Evolutionary conservation across 345 rosid species (phyloP).

Genomic region (Abelmoschus esculentus): DNA sequence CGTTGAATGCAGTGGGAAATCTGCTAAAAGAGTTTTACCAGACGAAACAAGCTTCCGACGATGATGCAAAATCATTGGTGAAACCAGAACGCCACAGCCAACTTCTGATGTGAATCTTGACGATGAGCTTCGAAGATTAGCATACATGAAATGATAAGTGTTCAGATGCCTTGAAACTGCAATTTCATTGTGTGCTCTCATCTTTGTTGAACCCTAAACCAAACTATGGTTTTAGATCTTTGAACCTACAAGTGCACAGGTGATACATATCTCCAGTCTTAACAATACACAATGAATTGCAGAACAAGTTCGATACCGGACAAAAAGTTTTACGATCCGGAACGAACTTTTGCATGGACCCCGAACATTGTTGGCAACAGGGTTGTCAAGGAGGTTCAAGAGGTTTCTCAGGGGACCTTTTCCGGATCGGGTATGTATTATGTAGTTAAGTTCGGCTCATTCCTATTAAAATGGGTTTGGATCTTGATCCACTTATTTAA

Average conservation of each 20-base stretch:
- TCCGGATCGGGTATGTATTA: no score
- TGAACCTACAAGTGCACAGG: no score
- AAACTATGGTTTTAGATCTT: no score
- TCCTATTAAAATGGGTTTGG: neutral
- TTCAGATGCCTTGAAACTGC: neutral
- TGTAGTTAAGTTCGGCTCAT: neutral
- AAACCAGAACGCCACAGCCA: slow-evolving; percentile 34
- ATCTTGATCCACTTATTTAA: neutral
- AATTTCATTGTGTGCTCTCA: neutral
- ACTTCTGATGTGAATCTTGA: slow-evolving; percentile 34
- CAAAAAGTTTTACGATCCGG: no score
- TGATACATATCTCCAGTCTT: no score
- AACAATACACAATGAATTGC: no score
- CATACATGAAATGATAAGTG: slow-evolving; percentile 7
- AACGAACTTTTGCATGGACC: no score
- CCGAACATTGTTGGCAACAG: no score
- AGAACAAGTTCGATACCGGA: no score
- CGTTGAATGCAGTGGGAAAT: slow-evolving; percentile 38
- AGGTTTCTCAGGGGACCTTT: no score
- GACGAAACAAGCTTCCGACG: slow-evolving; percentile 55
- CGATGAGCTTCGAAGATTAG: slow-evolving; percentile 53
- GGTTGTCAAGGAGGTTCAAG: no score
- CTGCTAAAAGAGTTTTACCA: slow-evolving; percentile 74
- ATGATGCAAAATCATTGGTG: slow-evolving; percentile 49
- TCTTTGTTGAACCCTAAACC: neutral